Evolutionary conservation across 1,284 basidiomycete genomes (phyloP), one percentile per base, ranked within the genome.

Genomic region (Cyathus pygmaeus): DNA sequence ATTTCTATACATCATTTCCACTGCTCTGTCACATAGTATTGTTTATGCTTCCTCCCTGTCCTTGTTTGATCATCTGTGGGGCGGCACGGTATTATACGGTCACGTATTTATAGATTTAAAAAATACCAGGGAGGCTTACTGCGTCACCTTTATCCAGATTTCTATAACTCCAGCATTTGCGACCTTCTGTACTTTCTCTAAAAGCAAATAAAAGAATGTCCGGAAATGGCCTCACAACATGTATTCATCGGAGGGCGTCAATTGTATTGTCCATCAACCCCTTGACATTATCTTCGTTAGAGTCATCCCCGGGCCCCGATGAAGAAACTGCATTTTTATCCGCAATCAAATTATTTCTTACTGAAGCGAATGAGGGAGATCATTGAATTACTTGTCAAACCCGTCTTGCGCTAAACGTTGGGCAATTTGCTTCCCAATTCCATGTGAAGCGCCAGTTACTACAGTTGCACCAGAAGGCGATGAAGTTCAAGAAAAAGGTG

Each of bases 31-130:
- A n/a, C n/a, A n/a, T n/a, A n/a, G n/a, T n/a, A n/a, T n/a, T n/a
- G n/a, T n/a, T n/a, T n/a, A 73, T 68, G 21, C 67, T 56, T 1
- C 70, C 71, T 7, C 71, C 69, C 5, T 57, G 53, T 4, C 71
- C 70, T 61, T 73, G 71, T 17, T 57, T 41, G 13, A 73, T 64
- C 69, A 73, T 71, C 50, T 71, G 71, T 29, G 49, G 47, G 3
- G 63, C 70, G 4, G 67, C 70, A 44, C 70, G 68, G n/a, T n/a
- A n/a, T n/a, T n/a, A n/a, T n/a, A n/a, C n/a, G n/a, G n/a, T n/a
- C n/a, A n/a, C n/a, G n/a, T n/a, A n/a, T n/a, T n/a, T n/a, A n/a
- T n/a, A n/a, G n/a, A n/a, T n/a, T n/a, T n/a, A n/a, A n/a, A n/a
- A n/a, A n/a, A n/a, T n/a, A n/a, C n/a, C n/a, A n/a, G n/a, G n/a